Conservation (phyloP, 768 basidiomycete genomes). For the Galerina marginata region DNA sequence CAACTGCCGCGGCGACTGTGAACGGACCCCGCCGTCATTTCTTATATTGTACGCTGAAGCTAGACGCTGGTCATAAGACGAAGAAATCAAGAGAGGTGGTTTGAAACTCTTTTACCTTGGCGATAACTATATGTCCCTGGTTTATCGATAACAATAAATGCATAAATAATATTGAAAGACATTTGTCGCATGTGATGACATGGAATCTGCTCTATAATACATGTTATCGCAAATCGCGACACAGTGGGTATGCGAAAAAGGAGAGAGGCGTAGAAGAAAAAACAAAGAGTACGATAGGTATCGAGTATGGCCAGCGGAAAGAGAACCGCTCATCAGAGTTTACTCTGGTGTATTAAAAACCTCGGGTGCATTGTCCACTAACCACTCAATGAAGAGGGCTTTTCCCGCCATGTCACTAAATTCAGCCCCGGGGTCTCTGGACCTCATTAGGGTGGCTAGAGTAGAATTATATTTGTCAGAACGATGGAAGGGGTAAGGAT, state of each 20-base stretch:
- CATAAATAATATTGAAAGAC: conserved; percentile 15
- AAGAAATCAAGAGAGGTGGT: conserved; percentile 32
- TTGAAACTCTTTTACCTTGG: not conserved
- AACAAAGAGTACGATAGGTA: not conserved
- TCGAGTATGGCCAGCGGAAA: not conserved
- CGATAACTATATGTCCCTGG: not conserved
- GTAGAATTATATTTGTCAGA: conserved; percentile 15
- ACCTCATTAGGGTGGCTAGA: conserved; percentile 92
- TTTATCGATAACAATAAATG: conserved; percentile 9
- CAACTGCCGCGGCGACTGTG: conserved; percentile 63
- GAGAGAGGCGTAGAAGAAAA: too few species aligned
- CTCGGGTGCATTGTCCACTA: conserved; percentile 83
- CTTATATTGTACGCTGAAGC: conserved; percentile 78
- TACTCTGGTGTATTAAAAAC: conserved; percentile 46
- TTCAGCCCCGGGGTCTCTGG: conserved; percentile 83
- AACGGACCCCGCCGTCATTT: conserved; percentile 84
- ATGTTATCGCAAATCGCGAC: too few species aligned
- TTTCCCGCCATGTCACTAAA: conserved; percentile 99
- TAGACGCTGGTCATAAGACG: conserved; percentile 55
- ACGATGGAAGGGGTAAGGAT: not conserved
- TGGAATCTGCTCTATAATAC: too few species aligned
- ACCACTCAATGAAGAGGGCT: conserved; percentile 91
- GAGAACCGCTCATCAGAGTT: not conserved
- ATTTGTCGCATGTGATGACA: not conserved
- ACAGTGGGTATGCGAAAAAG: too few species aligned